Conservation (phyloP, 768 basidiomycete genomes). For the Rhizopogon rudus region DNA sequence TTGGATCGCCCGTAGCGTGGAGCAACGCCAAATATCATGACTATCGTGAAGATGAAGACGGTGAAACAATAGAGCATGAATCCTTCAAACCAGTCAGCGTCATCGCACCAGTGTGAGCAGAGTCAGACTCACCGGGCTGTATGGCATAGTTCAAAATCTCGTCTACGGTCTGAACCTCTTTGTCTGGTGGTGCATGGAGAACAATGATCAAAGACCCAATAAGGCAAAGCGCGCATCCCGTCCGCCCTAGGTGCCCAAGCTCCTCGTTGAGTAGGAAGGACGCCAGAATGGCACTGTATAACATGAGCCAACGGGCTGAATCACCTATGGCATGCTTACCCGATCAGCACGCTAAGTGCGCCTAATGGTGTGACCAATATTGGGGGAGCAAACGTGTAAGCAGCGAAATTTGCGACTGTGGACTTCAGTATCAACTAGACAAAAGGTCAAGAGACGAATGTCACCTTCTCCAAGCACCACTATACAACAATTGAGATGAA, state of each 20-base stretch:
- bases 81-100: slow-evolving; percentile 41
- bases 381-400: slow-evolving; percentile 96
- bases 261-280: slow-evolving; percentile 92
- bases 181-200: slow-evolving; percentile 95
- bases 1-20: slow-evolving; percentile 85
- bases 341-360: slow-evolving; percentile 92
- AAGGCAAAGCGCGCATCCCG: slow-evolving; percentile 80
- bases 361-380: slow-evolving; percentile 99
- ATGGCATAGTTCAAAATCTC: slow-evolving; percentile 90
- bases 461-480: slow-evolving; percentile 92
- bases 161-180: slow-evolving; percentile 87
- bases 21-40: slow-evolving; percentile 84
- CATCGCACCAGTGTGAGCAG: background rate
- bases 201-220: slow-evolving; percentile 93
- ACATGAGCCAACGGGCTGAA: slow-evolving; percentile 6
- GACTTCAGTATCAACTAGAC: background rate
- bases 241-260: slow-evolving; percentile 86
- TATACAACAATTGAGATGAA: slow-evolving; percentile 27
- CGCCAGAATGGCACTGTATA: slow-evolving; percentile 80
- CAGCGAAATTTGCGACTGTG: slow-evolving; percentile 85
- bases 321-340: slow-evolving; percentile 45
- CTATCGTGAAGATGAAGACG: slow-evolving; percentile 71
- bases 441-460: background rate
- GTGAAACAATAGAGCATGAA: slow-evolving; percentile 90
- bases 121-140: slow-evolving; percentile 69